Percentiles rank a stretch among this genome's conserved stretches.
phyloP scores from a whole-genome alignment of 2,329 filamentous ascomycete species.

The Teratosphaeria pseudoeucalypti region DNA sequence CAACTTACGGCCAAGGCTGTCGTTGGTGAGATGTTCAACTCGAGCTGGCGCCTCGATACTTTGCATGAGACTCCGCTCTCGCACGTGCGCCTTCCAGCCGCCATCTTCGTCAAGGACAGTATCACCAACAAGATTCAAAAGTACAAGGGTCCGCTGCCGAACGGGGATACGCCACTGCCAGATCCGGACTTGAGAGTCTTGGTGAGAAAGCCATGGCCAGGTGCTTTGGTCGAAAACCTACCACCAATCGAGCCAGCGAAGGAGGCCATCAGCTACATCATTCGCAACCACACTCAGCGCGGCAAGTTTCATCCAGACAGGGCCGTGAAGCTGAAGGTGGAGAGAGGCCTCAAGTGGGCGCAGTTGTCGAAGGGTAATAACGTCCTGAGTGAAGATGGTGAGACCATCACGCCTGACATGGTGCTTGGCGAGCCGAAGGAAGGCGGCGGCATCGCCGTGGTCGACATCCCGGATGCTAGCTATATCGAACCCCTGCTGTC shows the following conservation, averaged over 20 bases:
- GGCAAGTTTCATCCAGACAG: conserved; percentile 66
- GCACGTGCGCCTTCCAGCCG: conserved; percentile 56
- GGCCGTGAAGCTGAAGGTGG: conserved; percentile 56
- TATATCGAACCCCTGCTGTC: conserved; percentile 61
- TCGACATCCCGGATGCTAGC: conserved; percentile 62
- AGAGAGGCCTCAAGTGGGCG: conserved; percentile 47
- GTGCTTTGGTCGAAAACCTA: conserved; percentile 50
- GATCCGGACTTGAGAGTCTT: conserved; percentile 58
- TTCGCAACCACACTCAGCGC: conserved; percentile 63
- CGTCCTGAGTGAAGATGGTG: conserved; percentile 55
- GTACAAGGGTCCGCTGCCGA: conserved; percentile 60
- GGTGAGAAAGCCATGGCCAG: conserved; percentile 70
- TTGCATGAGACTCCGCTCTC: conserved; percentile 56
- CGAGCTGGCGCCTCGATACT: conserved; percentile 61
- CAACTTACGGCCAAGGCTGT: conserved; percentile 43
- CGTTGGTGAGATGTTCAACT: conserved; percentile 70
- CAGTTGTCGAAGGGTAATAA: conserved; percentile 52
- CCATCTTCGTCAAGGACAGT: conserved; percentile 56
- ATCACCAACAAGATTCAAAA: conserved; percentile 53
- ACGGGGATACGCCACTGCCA: conserved; percentile 29
- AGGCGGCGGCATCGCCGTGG: conserved; percentile 65
- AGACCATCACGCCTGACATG: conserved; percentile 71
- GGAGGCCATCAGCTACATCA: conserved; percentile 74
- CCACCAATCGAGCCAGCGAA: conserved; percentile 57
- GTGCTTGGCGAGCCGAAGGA: conserved; percentile 59